These are phyloP conservation scores for Ampelocalamus luodianensis DNA, from an alignment of 176 grass and related monocot genomes.

Conservation along the genomic window DNA sequence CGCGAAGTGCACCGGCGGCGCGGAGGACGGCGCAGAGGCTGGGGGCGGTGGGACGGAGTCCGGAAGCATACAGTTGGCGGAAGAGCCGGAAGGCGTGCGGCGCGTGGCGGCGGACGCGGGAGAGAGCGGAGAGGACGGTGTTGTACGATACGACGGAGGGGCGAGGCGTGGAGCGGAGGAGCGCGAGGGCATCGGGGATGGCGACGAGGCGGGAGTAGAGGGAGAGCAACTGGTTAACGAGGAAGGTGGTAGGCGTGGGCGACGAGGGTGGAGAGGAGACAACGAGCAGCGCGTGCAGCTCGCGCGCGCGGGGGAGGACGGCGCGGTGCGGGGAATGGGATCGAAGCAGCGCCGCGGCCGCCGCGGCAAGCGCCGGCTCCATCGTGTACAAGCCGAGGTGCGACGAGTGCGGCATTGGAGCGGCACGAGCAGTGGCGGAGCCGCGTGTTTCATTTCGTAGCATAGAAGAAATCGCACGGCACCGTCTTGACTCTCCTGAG, in stretches of 20 bases:
- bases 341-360: constrained; percentile 58
- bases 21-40: constrained; percentile 66
- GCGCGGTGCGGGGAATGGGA: constrained; percentile 32
- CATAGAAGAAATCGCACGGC: not conserved
- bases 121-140: constrained; percentile 70
- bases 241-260: constrained; percentile 51
- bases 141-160: constrained; percentile 79
- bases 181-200: constrained; percentile 59
- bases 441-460: constrained; percentile 1
- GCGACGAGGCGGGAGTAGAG: constrained; percentile 62
- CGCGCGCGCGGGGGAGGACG: constrained; percentile 58
- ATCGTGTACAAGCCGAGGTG: constrained; percentile 41
- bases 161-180: constrained; percentile 65
- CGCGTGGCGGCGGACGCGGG: constrained; percentile 43
- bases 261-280: constrained; percentile 48
- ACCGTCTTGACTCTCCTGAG: not conserved
- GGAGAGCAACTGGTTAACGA: constrained; percentile 76
- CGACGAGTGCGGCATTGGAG: constrained; percentile 39
- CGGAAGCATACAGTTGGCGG: constrained; percentile 40
- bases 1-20: constrained; percentile 35
- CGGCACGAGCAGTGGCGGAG: not conserved
- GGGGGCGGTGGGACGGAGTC: constrained; percentile 65
- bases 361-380: constrained; percentile 58
- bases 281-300: constrained; percentile 72
- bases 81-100: constrained; percentile 53